Evolutionary conservation across 1,284 basidiomycete species (phyloP).

Genomic region (Rhodotorula sp.): DNA sequence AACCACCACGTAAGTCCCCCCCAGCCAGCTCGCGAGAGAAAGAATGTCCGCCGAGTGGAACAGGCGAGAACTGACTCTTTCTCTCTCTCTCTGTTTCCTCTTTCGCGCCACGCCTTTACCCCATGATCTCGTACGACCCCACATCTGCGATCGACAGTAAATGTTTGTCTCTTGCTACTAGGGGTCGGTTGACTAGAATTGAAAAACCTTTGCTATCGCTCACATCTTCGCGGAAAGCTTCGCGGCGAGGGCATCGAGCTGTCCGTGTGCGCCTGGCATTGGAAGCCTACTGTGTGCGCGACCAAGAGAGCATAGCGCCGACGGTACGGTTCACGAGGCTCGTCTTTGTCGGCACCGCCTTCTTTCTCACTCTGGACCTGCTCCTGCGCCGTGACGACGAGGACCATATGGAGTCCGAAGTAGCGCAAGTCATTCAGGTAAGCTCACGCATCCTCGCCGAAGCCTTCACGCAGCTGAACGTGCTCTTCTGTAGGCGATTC

Average conservation of each 20-base stretch:
- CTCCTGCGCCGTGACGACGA: neutral
- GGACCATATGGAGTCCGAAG: constrained; percentile 22
- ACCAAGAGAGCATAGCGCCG: neutral
- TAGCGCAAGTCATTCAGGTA: constrained; percentile 27
- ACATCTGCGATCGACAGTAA: constrained; percentile 5
- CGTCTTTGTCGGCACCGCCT: neutral
- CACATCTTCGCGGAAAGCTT: no score
- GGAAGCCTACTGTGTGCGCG: neutral
- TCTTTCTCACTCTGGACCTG: neutral
- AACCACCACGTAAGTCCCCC: constrained; percentile 35
- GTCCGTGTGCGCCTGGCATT: neutral
- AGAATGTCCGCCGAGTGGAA: no score
- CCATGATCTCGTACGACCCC: neutral
- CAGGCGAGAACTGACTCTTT: neutral
- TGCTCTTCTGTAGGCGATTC: constrained; percentile 11
- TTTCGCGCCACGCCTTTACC: neutral
- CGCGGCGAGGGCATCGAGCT: no score
- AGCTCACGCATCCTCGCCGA: neutral
- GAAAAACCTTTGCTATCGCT: neutral
- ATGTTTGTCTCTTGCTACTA: neutral
- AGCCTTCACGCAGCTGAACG: neutral
- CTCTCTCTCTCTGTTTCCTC: neutral
- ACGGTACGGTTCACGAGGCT: neutral
- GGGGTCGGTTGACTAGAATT: neutral
- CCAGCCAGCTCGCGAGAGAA: no score